A percentile compares a stretch with the other conserved stretches of the same genome.
Conservation (phyloP, 139 green algal genomes). For the Micractinium conductrix region DNA sequence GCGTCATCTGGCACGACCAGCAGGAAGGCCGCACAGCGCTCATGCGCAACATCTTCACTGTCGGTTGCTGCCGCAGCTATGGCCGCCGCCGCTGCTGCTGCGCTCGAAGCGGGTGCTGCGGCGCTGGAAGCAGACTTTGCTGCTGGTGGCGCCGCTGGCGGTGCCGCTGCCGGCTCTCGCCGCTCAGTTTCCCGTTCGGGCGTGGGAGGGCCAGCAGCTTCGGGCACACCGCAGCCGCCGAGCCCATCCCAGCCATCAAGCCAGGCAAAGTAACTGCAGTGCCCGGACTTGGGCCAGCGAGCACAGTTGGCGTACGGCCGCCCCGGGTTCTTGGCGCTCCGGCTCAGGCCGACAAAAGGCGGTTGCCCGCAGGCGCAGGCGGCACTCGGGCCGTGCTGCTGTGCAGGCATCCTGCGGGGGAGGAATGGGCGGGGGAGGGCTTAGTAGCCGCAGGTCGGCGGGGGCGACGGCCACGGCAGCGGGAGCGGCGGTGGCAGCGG, state of each 20-base stretch:
- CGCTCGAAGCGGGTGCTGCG: neutral
- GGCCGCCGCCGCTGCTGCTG: too few relatives aligned
- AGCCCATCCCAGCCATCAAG: neutral
- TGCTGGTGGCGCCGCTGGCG: neutral
- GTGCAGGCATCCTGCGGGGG: too few relatives aligned
- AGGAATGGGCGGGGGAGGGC: too few relatives aligned
- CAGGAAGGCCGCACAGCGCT: neutral
- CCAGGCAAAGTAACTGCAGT: slow-evolving; percentile 22
- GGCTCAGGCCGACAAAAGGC: neutral
- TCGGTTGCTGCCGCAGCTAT: too few relatives aligned
- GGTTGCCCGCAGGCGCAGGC: neutral
- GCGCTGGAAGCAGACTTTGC: neutral
- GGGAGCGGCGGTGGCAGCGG: too few relatives aligned
- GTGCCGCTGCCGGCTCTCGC: neutral
- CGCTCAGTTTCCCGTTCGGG: neutral
- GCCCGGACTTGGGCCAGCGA: neutral
- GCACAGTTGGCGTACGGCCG: slow-evolving; percentile 7
- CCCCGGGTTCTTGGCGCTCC: slow-evolving; percentile 3
- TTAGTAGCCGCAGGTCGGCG: too few relatives aligned
- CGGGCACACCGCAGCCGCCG: neutral
- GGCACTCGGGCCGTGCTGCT: neutral
- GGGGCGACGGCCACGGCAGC: too few relatives aligned
- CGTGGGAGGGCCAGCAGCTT: neutral
- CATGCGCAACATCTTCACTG: too few relatives aligned
- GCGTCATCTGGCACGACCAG: neutral